Percentiles rank a stretch among this genome's conserved stretches.
Evolutionary conservation across 2,329 filamentous ascomycete genomes (phyloP).

Genomic region (Coniochaeta sp.): DNA sequence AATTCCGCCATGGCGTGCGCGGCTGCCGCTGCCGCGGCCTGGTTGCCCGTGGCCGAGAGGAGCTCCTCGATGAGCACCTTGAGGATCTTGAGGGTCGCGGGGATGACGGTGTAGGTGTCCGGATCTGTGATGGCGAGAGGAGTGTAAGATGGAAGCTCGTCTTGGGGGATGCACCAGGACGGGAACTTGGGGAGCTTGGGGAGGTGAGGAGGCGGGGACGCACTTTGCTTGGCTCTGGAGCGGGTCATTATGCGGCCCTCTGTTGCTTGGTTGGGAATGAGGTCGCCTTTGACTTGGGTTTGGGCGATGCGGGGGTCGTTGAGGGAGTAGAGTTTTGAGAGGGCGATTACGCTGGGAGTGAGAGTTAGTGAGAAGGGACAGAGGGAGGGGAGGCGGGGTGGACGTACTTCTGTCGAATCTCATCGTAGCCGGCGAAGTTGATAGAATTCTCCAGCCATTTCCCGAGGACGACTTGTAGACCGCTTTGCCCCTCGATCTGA

Average conservation of each 20-base stretch:
- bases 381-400: neutral
- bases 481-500: conserved; percentile 70
- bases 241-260: conserved; percentile 74
- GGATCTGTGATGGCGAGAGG: conserved; percentile 50
- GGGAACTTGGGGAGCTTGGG: too few species aligned
- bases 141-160: conserved; percentile 15
- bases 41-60: conserved; percentile 66
- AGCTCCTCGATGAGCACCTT: conserved; percentile 95
- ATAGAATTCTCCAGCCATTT: conserved; percentile 98
- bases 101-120: conserved; percentile 80
- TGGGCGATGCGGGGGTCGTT: conserved; percentile 73
- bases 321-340: conserved; percentile 84
- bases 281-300: conserved; percentile 83
- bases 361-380: conserved; percentile 20
- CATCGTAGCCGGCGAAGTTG: conserved; percentile 96
- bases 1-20: conserved; percentile 53
- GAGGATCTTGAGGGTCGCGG: conserved; percentile 87
- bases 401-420: conserved; percentile 86
- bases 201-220: conserved; percentile 23
- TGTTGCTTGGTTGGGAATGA: conserved; percentile 73
- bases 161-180: neutral
- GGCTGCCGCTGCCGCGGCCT: conserved; percentile 53
- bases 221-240: conserved; percentile 77
- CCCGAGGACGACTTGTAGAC: conserved; percentile 79
- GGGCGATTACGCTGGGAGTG: conserved; percentile 69